Evolutionary conservation across 2,329 filamentous ascomycete species (phyloP), one percentile per base, ranked within the genome.

Genomic region (Colletotrichum lindemuthianum): DNA sequence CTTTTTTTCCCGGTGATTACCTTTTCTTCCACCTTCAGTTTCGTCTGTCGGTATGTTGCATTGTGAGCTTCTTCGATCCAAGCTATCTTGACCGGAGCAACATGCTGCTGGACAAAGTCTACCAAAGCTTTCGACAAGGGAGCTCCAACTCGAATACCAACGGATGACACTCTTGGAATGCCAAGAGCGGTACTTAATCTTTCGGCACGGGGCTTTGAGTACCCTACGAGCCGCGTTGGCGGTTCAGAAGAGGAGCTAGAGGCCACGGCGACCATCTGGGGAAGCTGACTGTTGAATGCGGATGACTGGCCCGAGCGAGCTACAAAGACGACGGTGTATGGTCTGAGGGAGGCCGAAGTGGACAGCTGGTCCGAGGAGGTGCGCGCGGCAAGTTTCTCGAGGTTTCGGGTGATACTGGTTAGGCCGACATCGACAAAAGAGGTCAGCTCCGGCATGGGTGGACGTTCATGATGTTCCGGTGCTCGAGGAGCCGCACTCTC

Each of bases 361-460:
- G 81, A 76, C 34, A 77, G 70, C 16, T 75, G 72, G 65, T 89
- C 83, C 11, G 32, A 41, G 34, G 2, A 11, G 33, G 41, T 34
- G 15, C 53, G 47, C 8, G 36, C 16, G 33, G 58, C 58, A 33
- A 63, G 63, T 40, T 41, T 57, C 49, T 63, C 63, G 2, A 93
- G 80, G 52, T 79, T 80, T 15, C 86, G 83, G 6, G 86, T 89
- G 61, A 92, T 87, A 61, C 78, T 82, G 69, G 88, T 86, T 48
- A 92, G 78, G 3, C 91, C 91, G 51, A 91, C 77, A 52, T 91
- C 85, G 43, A 93, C 73, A 66, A 84, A 83, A 4, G 77, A 76
- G n/a, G 77, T 75, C 8, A 92, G 76, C 51, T 85, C 85, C 4
- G 88, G 87, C 13, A 66, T 63, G 2, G 73, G 72, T 3, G 75